These are phyloP conservation scores for Atalantia buxifolia DNA, from an alignment of 345 rosid species.

Conservation along the genomic window DNA sequence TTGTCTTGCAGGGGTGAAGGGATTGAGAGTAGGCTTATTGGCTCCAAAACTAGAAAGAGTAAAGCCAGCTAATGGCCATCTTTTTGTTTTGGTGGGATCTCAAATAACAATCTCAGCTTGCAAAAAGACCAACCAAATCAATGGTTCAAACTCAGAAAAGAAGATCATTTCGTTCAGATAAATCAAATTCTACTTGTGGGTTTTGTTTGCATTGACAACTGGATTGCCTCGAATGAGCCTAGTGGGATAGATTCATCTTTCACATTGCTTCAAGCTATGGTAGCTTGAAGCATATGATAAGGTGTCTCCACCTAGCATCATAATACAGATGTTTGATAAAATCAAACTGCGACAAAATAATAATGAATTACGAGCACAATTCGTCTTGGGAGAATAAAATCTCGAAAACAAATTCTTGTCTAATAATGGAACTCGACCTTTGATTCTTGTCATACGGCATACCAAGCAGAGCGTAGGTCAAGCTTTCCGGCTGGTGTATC, in stretches of 20 bases:
- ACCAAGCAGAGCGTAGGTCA: background rate
- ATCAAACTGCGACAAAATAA: background rate
- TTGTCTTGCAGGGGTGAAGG: background rate
- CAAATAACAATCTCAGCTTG: constrained; percentile 1
- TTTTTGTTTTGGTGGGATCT: background rate
- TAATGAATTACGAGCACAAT: background rate
- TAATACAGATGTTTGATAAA: background rate
- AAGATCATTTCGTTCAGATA: background rate
- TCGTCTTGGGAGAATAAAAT: background rate
- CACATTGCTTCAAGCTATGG: background rate
- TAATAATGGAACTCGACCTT: background rate
- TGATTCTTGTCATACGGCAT: background rate
- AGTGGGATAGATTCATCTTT: background rate
- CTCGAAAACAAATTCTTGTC: background rate
- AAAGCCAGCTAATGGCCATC: background rate
- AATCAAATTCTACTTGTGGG: background rate
- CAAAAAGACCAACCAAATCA: constrained; percentile 3
- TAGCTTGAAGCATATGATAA: background rate
- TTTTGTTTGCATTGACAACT: background rate
- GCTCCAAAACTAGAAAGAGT: background rate
- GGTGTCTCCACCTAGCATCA: background rate
- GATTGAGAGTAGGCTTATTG: background rate
- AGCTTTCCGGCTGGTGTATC: background rate
- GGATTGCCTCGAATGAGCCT: background rate
- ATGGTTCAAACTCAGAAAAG: background rate